Conservation (phyloP, 768 basidiomycete species). For the Mycena vitilis region DNA sequence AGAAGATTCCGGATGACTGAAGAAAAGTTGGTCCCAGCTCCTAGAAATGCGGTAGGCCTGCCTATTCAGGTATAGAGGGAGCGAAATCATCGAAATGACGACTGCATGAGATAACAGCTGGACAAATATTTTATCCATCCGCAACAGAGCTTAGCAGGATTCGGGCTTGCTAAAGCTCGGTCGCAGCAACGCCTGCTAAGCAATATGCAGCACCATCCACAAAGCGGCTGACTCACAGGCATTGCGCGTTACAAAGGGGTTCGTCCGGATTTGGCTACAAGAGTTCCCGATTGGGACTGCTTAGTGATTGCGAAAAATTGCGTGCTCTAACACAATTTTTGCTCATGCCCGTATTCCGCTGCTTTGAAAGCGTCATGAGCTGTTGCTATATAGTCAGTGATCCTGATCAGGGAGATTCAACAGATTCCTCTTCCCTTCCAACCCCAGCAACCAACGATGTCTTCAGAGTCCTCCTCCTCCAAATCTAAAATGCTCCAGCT, state of each 20-base stretch:
- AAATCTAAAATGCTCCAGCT: conserved; percentile 58
- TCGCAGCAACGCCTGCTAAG: no score
- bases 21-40: no score
- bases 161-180: no score
- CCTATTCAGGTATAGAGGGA: no score
- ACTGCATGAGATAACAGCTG: no score
- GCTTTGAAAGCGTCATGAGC: neutral
- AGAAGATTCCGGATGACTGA: no score
- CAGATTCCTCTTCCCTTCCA: conserved; percentile 22
- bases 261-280: conserved; percentile 7
- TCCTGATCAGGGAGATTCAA: neutral
- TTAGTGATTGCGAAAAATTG: conserved; percentile 12
- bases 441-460: neutral
- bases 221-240: neutral
- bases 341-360: neutral
- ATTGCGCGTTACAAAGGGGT: neutral
- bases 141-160: no score
- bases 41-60: no score
- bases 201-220: no score
- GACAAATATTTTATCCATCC: no score
- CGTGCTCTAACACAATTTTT: conserved; percentile 21
- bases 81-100: no score
- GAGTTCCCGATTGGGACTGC: conserved; percentile 17
- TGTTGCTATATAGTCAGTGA: conserved; percentile 17
- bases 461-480: conserved; percentile 40